These are phyloP conservation scores for Oidiodendron maius DNA, from an alignment of 495 filamentous ascomycete species.

Conservation along the genomic window DNA sequence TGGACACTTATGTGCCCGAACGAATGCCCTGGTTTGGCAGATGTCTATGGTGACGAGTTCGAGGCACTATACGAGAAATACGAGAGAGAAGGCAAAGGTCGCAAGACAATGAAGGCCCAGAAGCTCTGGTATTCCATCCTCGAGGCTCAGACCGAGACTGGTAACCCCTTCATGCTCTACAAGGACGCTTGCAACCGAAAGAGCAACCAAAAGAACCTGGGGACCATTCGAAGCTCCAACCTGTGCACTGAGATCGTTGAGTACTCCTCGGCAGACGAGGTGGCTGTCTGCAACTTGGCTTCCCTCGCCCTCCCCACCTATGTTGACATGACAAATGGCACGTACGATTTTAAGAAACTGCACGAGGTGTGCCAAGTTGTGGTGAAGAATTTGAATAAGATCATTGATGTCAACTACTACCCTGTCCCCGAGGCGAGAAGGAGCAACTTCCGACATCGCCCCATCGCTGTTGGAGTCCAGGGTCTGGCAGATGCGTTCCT, in stretches of 20 bases:
- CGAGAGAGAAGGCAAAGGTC: slow-evolving; percentile 82
- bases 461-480: slow-evolving; percentile 93
- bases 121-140: slow-evolving; percentile 99
- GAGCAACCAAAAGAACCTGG: slow-evolving; percentile 99
- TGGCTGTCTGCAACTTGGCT: slow-evolving; percentile 96
- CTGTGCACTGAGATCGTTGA: slow-evolving; percentile 98
- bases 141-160: slow-evolving; percentile 96
- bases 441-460: slow-evolving; percentile 93
- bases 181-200: slow-evolving; percentile 97
- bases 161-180: slow-evolving; percentile 99
- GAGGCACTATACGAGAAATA: slow-evolving; percentile 93
- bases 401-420: slow-evolving; percentile 97
- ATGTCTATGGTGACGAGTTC: slow-evolving; percentile 96
- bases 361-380: slow-evolving; percentile 89
- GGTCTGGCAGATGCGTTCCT: slow-evolving; percentile 99
- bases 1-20: slow-evolving; percentile 98
- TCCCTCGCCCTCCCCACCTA: slow-evolving; percentile 87
- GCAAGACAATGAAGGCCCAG: slow-evolving; percentile 89
- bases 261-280: slow-evolving; percentile 94
- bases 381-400: slow-evolving; percentile 90
- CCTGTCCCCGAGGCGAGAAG: slow-evolving; percentile 87
- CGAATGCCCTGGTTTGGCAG: slow-evolving; percentile 88
- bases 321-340: slow-evolving; percentile 73
- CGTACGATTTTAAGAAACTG: slow-evolving; percentile 91
- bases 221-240: slow-evolving; percentile 96